Evolutionary conservation across 2,329 filamentous ascomycete genomes (phyloP), one percentile per base, ranked within the genome.

Genomic region (Trichoderma hamatum): DNA sequence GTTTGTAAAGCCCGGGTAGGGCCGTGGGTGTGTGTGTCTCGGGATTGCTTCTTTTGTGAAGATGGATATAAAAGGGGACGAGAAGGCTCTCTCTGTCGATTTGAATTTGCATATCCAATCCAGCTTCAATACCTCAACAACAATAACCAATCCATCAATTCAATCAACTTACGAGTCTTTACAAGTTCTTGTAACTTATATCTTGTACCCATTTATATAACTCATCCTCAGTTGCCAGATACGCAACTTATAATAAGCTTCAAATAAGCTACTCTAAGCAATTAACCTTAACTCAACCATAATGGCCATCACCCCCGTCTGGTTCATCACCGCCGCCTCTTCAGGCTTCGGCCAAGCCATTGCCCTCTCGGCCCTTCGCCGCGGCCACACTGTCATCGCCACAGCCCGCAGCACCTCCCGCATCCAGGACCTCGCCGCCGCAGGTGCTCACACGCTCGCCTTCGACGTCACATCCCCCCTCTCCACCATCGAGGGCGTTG

Each of bases 311-410:
- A 71, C 71, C 3, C 79, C 78, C 55, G 80, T 85, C 34, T 88
- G 86, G 85, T 82, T 88, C 76, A 83, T 88, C 73, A 83, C 82
- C 13, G 85, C 84, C 30, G 81, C 81, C 56, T 84, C 84, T 26
- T 84, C 81, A 21, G 85, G 86, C 62, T 83, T 88, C 69, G 86
- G 86, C 7, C 76, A 78, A 5, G 75, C 78, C 7, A 82, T 87
- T 32, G 81, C 82, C 34, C 73, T 79, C 34, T 73, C 77, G 13
- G 82, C 84, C 1, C 78, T 87, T 6, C 73, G 76, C 2, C 79
- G 80, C 32, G 84, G 84, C 32, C 82, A 88, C 74, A 79, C 76
- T 0, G 85, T 86, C 69, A 77, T 87, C 52, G 86, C 85, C 2
- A 85, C 84, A 0, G 82, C 84, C 1, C 83, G 85, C 36, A 78